phyloP scores from a whole-genome alignment of 768 basidiomycete species.

The Pisolithus marmoratus region DNA sequence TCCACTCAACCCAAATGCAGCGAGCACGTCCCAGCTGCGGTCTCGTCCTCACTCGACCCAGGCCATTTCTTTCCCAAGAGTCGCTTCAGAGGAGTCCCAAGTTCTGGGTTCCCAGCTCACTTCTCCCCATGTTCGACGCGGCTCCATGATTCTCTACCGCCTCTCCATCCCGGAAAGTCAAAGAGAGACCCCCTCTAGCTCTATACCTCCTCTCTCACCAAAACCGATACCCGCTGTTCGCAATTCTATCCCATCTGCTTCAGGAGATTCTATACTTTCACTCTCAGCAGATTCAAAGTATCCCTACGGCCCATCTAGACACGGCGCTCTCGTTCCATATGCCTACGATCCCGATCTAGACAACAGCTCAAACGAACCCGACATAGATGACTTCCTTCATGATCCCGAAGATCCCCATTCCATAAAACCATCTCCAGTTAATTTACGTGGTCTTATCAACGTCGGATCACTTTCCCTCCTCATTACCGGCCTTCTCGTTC shows the following conservation, averaged over 20 bases:
- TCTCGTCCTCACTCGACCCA: constrained; percentile 36
- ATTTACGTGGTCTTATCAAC: constrained; percentile 57
- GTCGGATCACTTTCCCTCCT: constrained; percentile 62
- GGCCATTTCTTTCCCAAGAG: constrained; percentile 37
- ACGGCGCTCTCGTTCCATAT: constrained; percentile 53
- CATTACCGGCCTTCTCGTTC: constrained; percentile 51
- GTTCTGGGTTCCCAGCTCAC: constrained; percentile 29
- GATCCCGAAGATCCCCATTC: constrained; percentile 40
- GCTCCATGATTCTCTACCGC: constrained; percentile 66
- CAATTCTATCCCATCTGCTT: constrained; percentile 45
- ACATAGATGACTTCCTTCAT: constrained; percentile 76
- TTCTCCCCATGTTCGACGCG: constrained; percentile 28
- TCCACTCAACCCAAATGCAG: constrained; percentile 7
- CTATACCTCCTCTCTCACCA: constrained; percentile 27
- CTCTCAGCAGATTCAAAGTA: constrained; percentile 61
- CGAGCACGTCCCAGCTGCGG: constrained; percentile 17
- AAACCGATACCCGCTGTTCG: constrained; percentile 19
- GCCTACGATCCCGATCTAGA: constrained; percentile 64
- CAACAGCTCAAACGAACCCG: constrained; percentile 40
- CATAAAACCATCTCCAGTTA: constrained; percentile 21
- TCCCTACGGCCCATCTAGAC: constrained; percentile 36
- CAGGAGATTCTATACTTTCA: constrained; percentile 45
- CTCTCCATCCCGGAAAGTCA: constrained; percentile 34
- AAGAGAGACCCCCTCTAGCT: constrained; percentile 12
- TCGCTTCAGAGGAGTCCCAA: constrained; percentile 41